Base-by-base conservation (phyloP, 768 basidiomycete species). In the Suillus variegatus region DNA sequence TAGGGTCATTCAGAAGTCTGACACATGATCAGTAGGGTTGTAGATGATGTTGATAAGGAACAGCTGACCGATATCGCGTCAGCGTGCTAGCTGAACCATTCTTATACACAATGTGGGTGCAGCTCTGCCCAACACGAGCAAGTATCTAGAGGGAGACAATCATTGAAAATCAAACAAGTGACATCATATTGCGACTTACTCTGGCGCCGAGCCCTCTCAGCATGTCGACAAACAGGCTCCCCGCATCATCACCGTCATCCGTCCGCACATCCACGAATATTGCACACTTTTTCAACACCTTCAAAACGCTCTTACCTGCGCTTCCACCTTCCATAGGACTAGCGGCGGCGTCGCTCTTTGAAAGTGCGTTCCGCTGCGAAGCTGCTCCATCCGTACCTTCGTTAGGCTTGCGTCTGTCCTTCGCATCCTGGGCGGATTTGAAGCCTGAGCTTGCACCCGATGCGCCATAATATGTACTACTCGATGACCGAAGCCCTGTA, bases 71-170 rank as follows among this genome's bases (percentile, higher is more conserved):
- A 76, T 92, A 93, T 47, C 87, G 86, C 25, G 82, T 84, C 52
- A 94, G 72, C 3, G 94, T 96, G 67, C 88, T 88, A 73, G 86
- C 84, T 25, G 87, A 74, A 1, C 94, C 94, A 65, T 92, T 90
- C 82, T 95, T 96, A 76, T 84, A 95, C 8, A 96, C 86, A 65
- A 96, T 86, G 75, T 94, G 94, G 6, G 93, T 94, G 69, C 93
- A 89, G 22, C 84, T 85, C 72, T 88, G 86, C 36, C 90, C 86
- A 22, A 91, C 85, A 62, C 91, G 84, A 61, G 82, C 79, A 65
- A 90, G 76, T 54, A 91, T 84, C 88, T 91, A 65, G 25, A 52
- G 6, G 10, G 25, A 20, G 28, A 12, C 1, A 8, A 43, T 28
- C 13, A n/a, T 3, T 35, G 35, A 43, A 4, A 25, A n/a, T 14